Base-by-base conservation (phyloP, 2,329 filamentous ascomycete genomes). In the Parafenestella ontariensis region DNA sequence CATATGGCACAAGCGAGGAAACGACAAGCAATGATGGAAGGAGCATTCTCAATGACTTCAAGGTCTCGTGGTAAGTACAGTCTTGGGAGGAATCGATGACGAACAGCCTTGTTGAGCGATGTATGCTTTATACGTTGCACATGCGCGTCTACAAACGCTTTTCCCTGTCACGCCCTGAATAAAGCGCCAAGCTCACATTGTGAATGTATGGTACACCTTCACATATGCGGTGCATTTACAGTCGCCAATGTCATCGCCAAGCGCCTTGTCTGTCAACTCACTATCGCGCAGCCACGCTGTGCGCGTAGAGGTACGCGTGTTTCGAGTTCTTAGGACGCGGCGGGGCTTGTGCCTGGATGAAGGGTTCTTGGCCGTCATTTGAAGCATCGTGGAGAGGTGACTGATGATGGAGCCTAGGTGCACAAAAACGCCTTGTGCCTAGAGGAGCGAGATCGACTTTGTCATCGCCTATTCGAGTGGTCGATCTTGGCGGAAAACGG, bases 21-120 rank as follows among this genome's bases (percentile, higher is more conserved):
- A 50, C 26, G 5, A 58, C 9, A 11, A 52, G 10, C n/a, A 64
- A 15, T 7, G 58, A 45, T 28, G 49, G 46, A 33, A 61, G 43
- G n/a, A 61, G 40, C 61, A 65, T 65, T 5, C 17, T 43, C 24
- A 21, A 9, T 41, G 24, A 6, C 17, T 15, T 43, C 6, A 15
- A 23, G 4, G 7, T 21, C 5, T 15, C 15, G 21, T 26, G 28
- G 21, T 9, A 7, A 26, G 24, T 13, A 10, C n/a, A n/a, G n/a
- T n/a, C n/a, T n/a, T n/a, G n/a, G 37, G 39, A 31, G 23, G 24
- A 37, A 42, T 13, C 21, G 31, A 42, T 28, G 17, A 31, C 17
- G 24, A 31, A 18, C 41, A 43, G 31, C 10, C 13, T 5, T 2
- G n/a, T 18, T 26, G 37, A n/a, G 36, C 24, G 13, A 23, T 10